phyloP scores from a whole-genome alignment of 257 asterid species.

The Asclepias syriaca region DNA sequence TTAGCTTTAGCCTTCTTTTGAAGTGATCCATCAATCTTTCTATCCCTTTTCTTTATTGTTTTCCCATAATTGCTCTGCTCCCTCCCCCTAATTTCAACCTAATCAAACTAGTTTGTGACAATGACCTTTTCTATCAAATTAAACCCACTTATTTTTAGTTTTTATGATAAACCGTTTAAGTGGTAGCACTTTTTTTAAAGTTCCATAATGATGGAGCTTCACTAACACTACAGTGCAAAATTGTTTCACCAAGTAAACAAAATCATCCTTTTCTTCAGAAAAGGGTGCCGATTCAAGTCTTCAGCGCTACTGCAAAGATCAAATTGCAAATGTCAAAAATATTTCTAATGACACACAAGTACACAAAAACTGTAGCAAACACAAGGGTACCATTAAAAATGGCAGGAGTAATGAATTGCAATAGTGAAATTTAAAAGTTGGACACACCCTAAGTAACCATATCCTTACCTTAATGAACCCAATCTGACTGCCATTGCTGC shows the following conservation, averaged over 20 bases:
- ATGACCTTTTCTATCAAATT: neutral
- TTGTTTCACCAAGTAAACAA: conserved; percentile 4
- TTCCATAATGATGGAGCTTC: conserved; percentile 12
- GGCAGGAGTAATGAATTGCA: neutral
- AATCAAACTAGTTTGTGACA: neutral
- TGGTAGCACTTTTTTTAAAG: conserved; percentile 6
- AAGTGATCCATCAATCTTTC: conserved; percentile 8
- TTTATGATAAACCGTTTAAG: no score
- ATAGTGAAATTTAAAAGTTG: neutral
- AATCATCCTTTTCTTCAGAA: neutral
- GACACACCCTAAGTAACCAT: neutral
- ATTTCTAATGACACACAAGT: neutral
- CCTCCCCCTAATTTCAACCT: neutral
- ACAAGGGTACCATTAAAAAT: neutral
- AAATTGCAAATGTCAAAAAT: neutral
- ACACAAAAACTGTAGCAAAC: neutral
- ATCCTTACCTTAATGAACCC: conserved; percentile 36
- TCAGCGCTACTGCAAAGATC: conserved; percentile 46
- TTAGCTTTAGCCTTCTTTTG: conserved; percentile 7
- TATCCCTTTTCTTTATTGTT: neutral
- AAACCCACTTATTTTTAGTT: neutral
- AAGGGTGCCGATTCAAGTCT: neutral
- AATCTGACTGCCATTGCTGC: conserved; percentile 34
- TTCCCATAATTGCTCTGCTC: neutral
- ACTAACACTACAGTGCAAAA: conserved; percentile 8